These are phyloP conservation scores for Omphalotus guepiniiformis DNA, from an alignment of 768 basidiomycete genomes.

Conservation along the genomic window DNA sequence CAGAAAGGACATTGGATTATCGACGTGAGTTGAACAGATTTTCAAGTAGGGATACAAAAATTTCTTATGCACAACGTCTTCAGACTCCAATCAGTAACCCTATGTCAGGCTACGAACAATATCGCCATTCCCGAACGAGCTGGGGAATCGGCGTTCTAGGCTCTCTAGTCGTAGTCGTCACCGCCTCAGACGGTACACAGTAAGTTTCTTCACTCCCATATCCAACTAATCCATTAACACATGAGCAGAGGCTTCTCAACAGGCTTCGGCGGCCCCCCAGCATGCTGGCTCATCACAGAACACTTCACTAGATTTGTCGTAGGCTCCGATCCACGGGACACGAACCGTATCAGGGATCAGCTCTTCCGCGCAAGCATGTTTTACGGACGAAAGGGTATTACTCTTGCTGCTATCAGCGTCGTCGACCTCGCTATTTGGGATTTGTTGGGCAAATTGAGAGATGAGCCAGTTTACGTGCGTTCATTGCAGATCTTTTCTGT, in stretches of 20 bases:
- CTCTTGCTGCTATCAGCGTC: constrained; percentile 26
- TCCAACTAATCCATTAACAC: not conserved
- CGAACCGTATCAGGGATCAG: constrained; percentile 26
- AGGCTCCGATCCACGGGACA: constrained; percentile 25
- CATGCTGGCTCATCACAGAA: constrained; percentile 26
- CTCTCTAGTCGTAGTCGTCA: constrained; percentile 25
- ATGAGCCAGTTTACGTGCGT: constrained; percentile 24
- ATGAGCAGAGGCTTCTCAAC: constrained; percentile 22
- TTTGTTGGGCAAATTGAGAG: constrained; percentile 24
- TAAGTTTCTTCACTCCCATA: not conserved
- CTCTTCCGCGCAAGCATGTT: constrained; percentile 28
- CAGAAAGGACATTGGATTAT: constrained; percentile 25
- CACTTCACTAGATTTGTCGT: constrained; percentile 27
- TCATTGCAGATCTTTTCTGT: not conserved
- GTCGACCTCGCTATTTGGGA: constrained; percentile 30
- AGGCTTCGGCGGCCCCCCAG: constrained; percentile 27
- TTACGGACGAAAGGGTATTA: constrained; percentile 27
- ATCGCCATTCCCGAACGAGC: constrained; percentile 22
- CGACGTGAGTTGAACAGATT: constrained; percentile 17
- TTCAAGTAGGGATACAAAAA: constrained; percentile 10
- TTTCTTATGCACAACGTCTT: not conserved
- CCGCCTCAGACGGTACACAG: constrained; percentile 24
- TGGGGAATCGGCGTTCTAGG: constrained; percentile 28
- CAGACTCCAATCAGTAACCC: constrained; percentile 14
- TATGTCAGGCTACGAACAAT: constrained; percentile 24